Percentiles rank a stretch among this genome's conserved stretches.
These are phyloP conservation scores for Alternaria sp. DNA, from an alignment of 2,329 filamentous ascomycete genomes.

Conservation along the genomic window DNA sequence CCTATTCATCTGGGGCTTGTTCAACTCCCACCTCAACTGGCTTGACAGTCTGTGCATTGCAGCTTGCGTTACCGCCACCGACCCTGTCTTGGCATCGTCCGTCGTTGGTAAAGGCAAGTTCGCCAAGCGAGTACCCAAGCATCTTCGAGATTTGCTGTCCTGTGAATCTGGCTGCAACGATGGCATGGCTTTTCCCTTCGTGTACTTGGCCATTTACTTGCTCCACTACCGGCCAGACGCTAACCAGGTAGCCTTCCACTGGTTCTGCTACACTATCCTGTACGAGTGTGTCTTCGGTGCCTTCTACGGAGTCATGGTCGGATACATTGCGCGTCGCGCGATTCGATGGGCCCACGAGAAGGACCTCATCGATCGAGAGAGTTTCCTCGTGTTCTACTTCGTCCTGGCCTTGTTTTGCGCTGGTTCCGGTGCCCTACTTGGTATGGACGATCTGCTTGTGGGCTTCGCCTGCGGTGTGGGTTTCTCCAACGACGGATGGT, in stretches of 20 bases:
- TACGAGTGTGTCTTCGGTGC: constrained; percentile 97
- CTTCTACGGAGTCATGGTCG: constrained; percentile 83
- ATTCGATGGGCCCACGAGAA: constrained; percentile 86
- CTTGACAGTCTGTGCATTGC: constrained; percentile 86
- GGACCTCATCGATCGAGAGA: constrained; percentile 92
- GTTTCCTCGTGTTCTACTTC: constrained; percentile 98
- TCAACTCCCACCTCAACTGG: constrained; percentile 77
- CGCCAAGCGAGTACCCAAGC: constrained; percentile 94
- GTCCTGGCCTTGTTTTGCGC: constrained; percentile 95
- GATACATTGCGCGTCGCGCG: constrained; percentile 87
- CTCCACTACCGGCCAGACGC: constrained; percentile 79
- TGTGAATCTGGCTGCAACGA: constrained; percentile 99
- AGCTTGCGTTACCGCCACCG: constrained; percentile 95
- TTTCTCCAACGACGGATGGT: constrained; percentile 99
- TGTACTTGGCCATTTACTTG: constrained; percentile 90
- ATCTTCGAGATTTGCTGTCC: constrained; percentile 92
- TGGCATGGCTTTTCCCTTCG: constrained; percentile 98
- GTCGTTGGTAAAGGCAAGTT: constrained; percentile 99
- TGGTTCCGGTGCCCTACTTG: constrained; percentile 87
- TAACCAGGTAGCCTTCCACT: constrained; percentile 76
- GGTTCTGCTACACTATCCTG: constrained; percentile 86
- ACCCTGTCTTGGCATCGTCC: constrained; percentile 94
- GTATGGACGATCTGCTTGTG: constrained; percentile 90
- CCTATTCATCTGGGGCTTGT: constrained; percentile 92
- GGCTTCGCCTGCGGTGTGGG: constrained; percentile 97